phyloP scores from a whole-genome alignment of 1,284 basidiomycete species.

The Moniliella sp. region DNA sequence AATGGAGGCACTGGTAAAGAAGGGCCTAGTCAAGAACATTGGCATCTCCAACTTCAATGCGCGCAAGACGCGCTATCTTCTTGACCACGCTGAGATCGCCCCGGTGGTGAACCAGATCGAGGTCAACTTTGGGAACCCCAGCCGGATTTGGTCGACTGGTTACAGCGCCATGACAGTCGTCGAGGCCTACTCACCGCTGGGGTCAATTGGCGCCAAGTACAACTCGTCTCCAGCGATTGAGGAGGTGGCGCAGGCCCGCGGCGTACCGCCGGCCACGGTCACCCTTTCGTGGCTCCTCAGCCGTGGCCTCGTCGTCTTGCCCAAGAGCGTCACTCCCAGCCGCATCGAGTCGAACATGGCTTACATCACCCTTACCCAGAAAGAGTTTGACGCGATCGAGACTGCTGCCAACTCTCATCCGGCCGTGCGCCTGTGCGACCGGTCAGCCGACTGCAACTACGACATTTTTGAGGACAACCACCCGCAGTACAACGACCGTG shows the following conservation, averaged over 20 bases:
- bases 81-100: constrained; percentile 10
- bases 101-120: constrained; percentile 27
- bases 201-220: constrained; percentile 13
- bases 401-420: not conserved
- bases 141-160: constrained; percentile 53
- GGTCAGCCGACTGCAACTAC: not conserved
- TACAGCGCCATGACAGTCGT: constrained; percentile 30
- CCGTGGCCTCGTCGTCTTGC: constrained; percentile 17
- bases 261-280: constrained; percentile 21
- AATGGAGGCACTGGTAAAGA: constrained; percentile 26
- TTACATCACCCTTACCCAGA: constrained; percentile 3
- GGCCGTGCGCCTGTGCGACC: not conserved
- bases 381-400: constrained; percentile 1
- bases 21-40: constrained; percentile 35
- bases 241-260: constrained; percentile 17
- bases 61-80: constrained; percentile 12
- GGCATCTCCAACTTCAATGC: constrained; percentile 42
- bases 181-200: constrained; percentile 22
- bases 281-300: constrained; percentile 16
- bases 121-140: constrained; percentile 41
- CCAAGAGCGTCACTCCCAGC: constrained; percentile 10
- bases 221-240: constrained; percentile 12
- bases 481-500: not conserved
- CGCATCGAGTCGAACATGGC: constrained; percentile 16
- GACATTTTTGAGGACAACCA: not conserved